Evolutionary conservation across 371 early-diverging fungal species (phyloP).

Genomic region (Syncephalastrum sp.): DNA sequence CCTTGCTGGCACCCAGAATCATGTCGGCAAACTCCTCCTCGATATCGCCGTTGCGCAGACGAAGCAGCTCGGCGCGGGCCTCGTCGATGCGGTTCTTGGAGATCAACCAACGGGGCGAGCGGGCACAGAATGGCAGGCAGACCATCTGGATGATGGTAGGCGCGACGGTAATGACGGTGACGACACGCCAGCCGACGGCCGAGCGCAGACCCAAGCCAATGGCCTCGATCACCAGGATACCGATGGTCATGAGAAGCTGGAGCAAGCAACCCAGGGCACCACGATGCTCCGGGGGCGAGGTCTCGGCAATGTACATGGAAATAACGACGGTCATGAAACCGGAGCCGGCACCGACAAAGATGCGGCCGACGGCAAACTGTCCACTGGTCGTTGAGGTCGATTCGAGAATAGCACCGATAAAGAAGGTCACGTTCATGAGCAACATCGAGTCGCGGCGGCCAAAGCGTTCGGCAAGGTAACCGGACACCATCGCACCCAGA

Average conservation of each 20-base stretch:
- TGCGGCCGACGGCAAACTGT: constrained; percentile 77
- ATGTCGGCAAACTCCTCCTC: constrained; percentile 65
- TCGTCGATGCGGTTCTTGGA: constrained; percentile 57
- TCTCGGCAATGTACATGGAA: constrained; percentile 80
- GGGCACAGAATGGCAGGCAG: constrained; percentile 71
- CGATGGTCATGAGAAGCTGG: constrained; percentile 80
- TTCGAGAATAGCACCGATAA: constrained; percentile 67
- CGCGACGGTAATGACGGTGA: constrained; percentile 58
- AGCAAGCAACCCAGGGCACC: constrained; percentile 73
- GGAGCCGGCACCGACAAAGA: constrained; percentile 80
- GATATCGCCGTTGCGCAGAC: constrained; percentile 61
- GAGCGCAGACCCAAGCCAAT: constrained; percentile 58
- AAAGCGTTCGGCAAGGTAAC: constrained; percentile 52
- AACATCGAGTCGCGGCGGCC: constrained; percentile 74
- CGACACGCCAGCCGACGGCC: constrained; percentile 69
- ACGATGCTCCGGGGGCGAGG: constrained; percentile 70
- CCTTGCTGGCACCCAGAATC: constrained; percentile 39
- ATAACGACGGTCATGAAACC: constrained; percentile 81
- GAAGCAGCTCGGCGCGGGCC: constrained; percentile 55
- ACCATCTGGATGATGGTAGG: constrained; percentile 69
- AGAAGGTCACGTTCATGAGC: constrained; percentile 60
- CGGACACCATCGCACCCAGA: constrained; percentile 65
- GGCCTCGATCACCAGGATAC: constrained; percentile 67
- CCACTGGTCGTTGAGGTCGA: constrained; percentile 55
- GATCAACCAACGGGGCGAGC: constrained; percentile 75